A percentile compares a stretch with the other conserved stretches of the same genome.
Evolutionary conservation across 306 rosid genomes (phyloP).

Genomic region (Cucumis cinereus): DNA sequence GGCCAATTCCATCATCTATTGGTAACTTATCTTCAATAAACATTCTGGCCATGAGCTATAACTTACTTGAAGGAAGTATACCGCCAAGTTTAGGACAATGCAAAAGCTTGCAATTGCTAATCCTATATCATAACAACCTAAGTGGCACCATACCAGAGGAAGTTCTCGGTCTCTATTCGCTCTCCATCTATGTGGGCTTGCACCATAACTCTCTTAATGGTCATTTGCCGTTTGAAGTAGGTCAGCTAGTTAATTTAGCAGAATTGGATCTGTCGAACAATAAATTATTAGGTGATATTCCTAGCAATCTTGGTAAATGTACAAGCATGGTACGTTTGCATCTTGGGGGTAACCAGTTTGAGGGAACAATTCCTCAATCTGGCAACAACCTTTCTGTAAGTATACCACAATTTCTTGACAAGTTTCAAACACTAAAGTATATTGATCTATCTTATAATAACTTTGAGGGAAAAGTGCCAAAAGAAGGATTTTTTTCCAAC

Average conservation of each 20-base stretch:
- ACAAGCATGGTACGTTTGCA: not conserved
- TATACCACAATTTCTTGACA: slow-evolving; percentile 15
- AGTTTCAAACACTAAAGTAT: not conserved
- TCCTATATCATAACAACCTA: slow-evolving; percentile 11
- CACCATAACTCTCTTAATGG: slow-evolving; percentile 18
- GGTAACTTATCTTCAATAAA: slow-evolving; percentile 22
- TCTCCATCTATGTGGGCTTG: slow-evolving; percentile 11
- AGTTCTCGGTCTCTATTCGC: slow-evolving; percentile 11
- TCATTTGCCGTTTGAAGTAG: slow-evolving; percentile 21
- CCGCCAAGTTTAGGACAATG: slow-evolving; percentile 23
- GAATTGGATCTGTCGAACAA: slow-evolving; percentile 7
- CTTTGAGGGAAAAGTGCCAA: slow-evolving; percentile 19
- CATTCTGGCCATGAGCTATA: not conserved
- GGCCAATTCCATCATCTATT: slow-evolving; percentile 12
- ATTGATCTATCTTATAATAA: slow-evolving; percentile 21
- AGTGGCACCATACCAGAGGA: slow-evolving; percentile 20
- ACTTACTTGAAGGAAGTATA: slow-evolving; percentile 14
- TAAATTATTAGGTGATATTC: slow-evolving; percentile 9
- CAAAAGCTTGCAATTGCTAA: not conserved
- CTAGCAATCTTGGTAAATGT: not conserved
- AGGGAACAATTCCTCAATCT: slow-evolving; percentile 14
- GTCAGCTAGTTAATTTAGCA: not conserved
- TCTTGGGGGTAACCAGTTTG: slow-evolving; percentile 16
- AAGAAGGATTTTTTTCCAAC: slow-evolving; percentile 19
- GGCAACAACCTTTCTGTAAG: slow-evolving; percentile 17